Evolutionary conservation across 257 asterid genomes (phyloP).

Genomic region (Euphrasia confusa): DNA sequence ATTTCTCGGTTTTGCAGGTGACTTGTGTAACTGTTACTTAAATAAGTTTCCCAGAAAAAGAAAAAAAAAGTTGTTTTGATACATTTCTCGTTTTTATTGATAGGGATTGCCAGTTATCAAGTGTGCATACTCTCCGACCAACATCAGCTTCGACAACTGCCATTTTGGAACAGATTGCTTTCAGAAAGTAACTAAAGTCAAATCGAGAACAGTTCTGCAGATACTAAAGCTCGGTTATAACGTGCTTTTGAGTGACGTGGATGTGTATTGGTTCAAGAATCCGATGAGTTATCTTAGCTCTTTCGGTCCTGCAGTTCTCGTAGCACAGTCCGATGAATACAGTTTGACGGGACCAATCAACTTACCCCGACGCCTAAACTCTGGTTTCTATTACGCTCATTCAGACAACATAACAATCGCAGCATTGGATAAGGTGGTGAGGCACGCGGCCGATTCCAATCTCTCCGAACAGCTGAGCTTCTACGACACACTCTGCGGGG

Average conservation of each 20-base stretch:
- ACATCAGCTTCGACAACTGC: slow-evolving; percentile 81
- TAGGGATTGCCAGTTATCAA: slow-evolving; percentile 87
- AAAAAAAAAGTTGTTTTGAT: not conserved
- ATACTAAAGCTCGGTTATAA: slow-evolving; percentile 69
- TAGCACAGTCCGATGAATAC: slow-evolving; percentile 88
- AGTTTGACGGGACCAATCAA: slow-evolving; percentile 70
- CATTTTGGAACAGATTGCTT: slow-evolving; percentile 95
- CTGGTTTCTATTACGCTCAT: slow-evolving; percentile 82
- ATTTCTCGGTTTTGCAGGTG: slow-evolving; percentile 81
- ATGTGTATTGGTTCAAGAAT: slow-evolving; percentile 55
- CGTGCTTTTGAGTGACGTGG: slow-evolving; percentile 43
- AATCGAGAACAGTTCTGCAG: slow-evolving; percentile 82
- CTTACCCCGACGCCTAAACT: slow-evolving; percentile 89
- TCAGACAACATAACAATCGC: slow-evolving; percentile 60
- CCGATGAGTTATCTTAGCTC: slow-evolving; percentile 68
- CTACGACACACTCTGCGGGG: slow-evolving; percentile 82
- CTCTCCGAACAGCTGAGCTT: slow-evolving; percentile 95
- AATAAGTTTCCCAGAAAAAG: too few species aligned
- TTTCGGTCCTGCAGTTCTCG: slow-evolving; percentile 70
- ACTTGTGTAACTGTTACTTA: slow-evolving; percentile 3
- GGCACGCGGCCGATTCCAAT: slow-evolving; percentile 66
- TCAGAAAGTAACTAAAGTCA: slow-evolving; percentile 86
- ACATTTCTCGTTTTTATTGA: slow-evolving; percentile 18
- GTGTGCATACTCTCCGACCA: slow-evolving; percentile 50
- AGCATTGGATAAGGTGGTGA: slow-evolving; percentile 77